Evolutionary conservation across 805 yeast genomes (phyloP).

Genomic region (Yarrowia sp.): DNA sequence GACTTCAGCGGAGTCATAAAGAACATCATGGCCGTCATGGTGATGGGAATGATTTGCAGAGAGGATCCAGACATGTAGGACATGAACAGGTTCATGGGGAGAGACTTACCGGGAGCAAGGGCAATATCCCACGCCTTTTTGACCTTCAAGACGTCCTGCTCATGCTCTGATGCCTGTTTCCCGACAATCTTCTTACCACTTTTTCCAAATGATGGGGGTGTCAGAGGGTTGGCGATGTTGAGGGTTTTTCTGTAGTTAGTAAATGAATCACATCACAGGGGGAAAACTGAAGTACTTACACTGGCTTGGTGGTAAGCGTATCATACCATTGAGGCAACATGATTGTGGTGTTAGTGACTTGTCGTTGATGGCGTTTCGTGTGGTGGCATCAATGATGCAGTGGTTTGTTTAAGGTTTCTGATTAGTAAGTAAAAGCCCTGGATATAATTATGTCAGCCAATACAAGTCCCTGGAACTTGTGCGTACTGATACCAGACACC

Average conservation of each 20-base stretch:
- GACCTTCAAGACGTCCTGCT: slow-evolving; percentile 35
- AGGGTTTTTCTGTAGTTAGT: slow-evolving; percentile 11
- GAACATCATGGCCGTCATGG: slow-evolving; percentile 82
- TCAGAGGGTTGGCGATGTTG: neutral
- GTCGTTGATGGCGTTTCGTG: neutral
- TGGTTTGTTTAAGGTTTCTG: neutral
- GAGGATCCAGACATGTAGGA: slow-evolving; percentile 90
- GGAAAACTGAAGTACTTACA: neutral
- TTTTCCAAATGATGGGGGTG: slow-evolving; percentile 10
- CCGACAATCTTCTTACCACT: slow-evolving; percentile 21
- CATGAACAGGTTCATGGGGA: slow-evolving; percentile 91
- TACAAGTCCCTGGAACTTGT: too few species aligned
- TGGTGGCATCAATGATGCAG: slow-evolving; percentile 8
- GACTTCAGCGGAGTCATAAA: slow-evolving; percentile 69
- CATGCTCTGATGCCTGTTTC: slow-evolving; percentile 19
- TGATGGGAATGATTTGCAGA: slow-evolving; percentile 82
- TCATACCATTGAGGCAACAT: slow-evolving; percentile 13
- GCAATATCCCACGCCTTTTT: slow-evolving; percentile 87
- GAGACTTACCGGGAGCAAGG: slow-evolving; percentile 69
- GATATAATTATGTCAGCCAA: too few species aligned
- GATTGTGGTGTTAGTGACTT: neutral
- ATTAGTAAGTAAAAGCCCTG: too few species aligned
- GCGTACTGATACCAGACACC: too few species aligned
- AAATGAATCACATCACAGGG: neutral
- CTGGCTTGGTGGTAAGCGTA: slow-evolving; percentile 14